Conservation (phyloP, 225 moss, liverwort and hornwort genomes). For the Pleurozium schreberi region DNA sequence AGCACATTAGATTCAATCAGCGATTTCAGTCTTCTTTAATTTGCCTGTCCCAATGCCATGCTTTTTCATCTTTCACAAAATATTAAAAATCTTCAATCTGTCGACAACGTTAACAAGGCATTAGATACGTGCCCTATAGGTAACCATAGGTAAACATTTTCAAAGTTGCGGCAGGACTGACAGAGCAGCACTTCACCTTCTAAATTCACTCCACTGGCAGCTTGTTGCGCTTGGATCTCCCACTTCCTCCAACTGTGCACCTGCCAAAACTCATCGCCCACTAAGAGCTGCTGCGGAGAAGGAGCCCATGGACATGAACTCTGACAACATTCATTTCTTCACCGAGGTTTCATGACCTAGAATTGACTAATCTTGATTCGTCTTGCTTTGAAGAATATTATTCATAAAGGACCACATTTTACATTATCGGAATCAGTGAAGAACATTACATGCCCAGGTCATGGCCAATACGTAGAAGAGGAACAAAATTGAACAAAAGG, state of each 20-base stretch:
- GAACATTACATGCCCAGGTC: neutral
- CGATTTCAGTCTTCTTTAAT: neutral
- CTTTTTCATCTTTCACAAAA: neutral
- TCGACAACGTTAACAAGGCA: neutral
- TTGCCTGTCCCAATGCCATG: neutral
- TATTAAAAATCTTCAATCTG: neutral
- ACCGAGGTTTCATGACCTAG: neutral
- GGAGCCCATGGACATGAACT: neutral
- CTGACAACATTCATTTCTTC: neutral
- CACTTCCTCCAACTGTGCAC: conserved; percentile 48
- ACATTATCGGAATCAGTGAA: neutral
- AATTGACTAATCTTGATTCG: neutral
- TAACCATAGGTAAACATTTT: neutral
- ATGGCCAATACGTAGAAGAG: neutral
- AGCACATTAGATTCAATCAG: neutral
- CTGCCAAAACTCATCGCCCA: neutral
- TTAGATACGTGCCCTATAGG: neutral
- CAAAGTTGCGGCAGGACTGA: neutral
- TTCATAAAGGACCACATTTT: neutral
- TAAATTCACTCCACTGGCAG: neutral
- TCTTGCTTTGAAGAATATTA: neutral
- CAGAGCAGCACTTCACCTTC: neutral
- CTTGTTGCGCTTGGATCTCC: conserved; percentile 41
- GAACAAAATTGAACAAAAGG: neutral
- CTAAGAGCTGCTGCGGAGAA: neutral